Percentiles rank a stretch among this genome's conserved stretches.
Evolutionary conservation across 2,329 filamentous ascomycete genomes (phyloP).

Genomic region (Hortaea sp.): DNA sequence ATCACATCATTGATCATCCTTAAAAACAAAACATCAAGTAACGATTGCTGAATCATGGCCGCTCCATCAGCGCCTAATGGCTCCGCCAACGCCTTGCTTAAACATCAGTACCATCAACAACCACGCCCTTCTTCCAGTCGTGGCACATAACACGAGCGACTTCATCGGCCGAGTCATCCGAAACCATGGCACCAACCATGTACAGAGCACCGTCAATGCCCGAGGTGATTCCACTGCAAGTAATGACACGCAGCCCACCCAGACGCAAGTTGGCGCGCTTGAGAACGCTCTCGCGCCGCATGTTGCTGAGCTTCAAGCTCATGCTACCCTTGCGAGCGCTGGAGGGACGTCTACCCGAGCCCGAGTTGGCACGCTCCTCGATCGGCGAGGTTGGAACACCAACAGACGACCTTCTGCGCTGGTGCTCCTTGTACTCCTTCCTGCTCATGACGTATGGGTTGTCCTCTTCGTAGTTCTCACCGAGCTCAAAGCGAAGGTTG

Average conservation of each 20-base stretch:
- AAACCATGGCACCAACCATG: constrained; percentile 72
- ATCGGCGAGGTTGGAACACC: constrained; percentile 31
- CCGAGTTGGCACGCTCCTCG: constrained; percentile 18
- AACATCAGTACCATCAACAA: constrained; percentile 77
- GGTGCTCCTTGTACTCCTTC: constrained; percentile 43
- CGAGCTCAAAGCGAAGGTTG: constrained; percentile 76
- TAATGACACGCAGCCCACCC: constrained; percentile 61
- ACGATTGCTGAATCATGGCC: background rate
- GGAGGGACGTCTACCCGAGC: constrained; percentile 29
- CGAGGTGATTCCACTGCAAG: constrained; percentile 65
- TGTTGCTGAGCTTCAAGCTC: constrained; percentile 65
- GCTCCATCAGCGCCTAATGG: background rate
- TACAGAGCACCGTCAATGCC: constrained; percentile 79
- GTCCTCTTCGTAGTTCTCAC: constrained; percentile 61
- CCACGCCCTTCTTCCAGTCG: constrained; percentile 75
- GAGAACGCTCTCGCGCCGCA: constrained; percentile 68
- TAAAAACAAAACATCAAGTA: background rate
- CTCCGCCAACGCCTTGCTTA: constrained; percentile 30
- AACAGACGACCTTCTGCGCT: constrained; percentile 28
- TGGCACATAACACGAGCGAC: constrained; percentile 69
- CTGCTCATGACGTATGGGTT: constrained; percentile 75
- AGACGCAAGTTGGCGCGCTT: constrained; percentile 68
- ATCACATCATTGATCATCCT: constrained; percentile 1
- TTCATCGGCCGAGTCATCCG: constrained; percentile 64
- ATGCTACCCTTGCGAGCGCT: constrained; percentile 66